Base-by-base conservation (phyloP, 495 filamentous ascomycete species). In the Xylaria bambusicola region DNA sequence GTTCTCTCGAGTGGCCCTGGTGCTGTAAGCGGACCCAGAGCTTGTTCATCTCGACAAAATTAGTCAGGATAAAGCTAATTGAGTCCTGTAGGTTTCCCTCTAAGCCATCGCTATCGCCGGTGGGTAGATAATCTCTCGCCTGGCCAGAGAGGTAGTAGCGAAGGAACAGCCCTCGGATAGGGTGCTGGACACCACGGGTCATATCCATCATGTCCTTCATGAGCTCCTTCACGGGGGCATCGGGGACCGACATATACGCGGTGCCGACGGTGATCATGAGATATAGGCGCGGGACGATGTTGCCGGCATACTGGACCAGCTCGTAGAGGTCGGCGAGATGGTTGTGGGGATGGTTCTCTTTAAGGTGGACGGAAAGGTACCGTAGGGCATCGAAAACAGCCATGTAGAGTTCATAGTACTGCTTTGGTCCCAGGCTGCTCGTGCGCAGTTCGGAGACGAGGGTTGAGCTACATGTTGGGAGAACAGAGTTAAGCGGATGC, bases 141-240 rank as follows among this genome's bases (percentile, higher is more conserved):
- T 98, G 93, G 17, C 93, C 93, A 29, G 90, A 91, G 29, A 98
- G 83, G 66, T 97, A 98, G 75, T 98, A 98, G 70, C 94, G 85
- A 62, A 98, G 76, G 73, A 98, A 98, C 38, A 98, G 78, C 2
- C 94, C 94, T 47, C 94, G 88, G 48, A 97, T 90, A 2, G 94
- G 94, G 69, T 98, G 95, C 68, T 98, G 94, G 27, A 98, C 91
- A 47, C 94, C 94, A 61, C 94, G 84, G 73, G 91, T 97, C 94
- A 98, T 98, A 76, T 98, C 94, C 94, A 98, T 98, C 94, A 98
- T 98, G 71, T 98, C 94, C 74, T 98, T 98, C 94, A 98, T 98
- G 56, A 98, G 92, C 77, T 98, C 94, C 76, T 98, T 98, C 62
- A 98, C 93, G 3, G 94, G 94, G 45, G 94, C 95, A 84, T 97